These are phyloP conservation scores for Yamadazyma sp. DNA, from an alignment of 805 yeast species.

Conservation along the genomic window DNA sequence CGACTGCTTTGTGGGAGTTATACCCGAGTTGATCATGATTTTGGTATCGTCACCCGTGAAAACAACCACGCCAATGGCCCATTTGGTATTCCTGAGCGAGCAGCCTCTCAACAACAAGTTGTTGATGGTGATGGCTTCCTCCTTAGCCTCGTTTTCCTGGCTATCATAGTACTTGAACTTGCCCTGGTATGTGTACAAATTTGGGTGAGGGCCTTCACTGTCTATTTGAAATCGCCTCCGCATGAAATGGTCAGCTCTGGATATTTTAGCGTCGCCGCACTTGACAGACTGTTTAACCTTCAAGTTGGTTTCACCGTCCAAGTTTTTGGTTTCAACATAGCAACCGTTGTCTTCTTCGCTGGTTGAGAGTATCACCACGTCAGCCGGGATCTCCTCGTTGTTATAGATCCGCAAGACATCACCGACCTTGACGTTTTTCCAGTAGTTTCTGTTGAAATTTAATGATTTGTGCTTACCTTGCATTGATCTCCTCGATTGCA, in stretches of 20 bases:
- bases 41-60: conserved; percentile 81
- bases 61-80: conserved; percentile 76
- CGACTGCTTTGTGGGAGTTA: conserved; percentile 75
- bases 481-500: conserved; percentile 14
- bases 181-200: conserved; percentile 75
- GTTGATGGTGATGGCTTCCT: conserved; percentile 69
- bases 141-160: conserved; percentile 19
- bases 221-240: conserved; percentile 63
- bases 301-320: conserved; percentile 57
- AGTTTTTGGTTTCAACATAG: conserved; percentile 53
- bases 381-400: conserved; percentile 80
- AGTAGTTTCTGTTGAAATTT: conserved; percentile 37
- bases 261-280: conserved; percentile 50
- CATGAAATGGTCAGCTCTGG: conserved; percentile 37
- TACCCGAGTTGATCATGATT: conserved; percentile 78
- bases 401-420: conserved; percentile 66
- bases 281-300: conserved; percentile 75
- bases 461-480: conserved; percentile 21
- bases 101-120: conserved; percentile 75
- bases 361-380: conserved; percentile 63
- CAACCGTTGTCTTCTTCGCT: conserved; percentile 70
- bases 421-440: conserved; percentile 79
- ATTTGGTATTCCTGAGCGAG: conserved; percentile 74
- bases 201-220: conserved; percentile 82
- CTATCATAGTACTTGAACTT: conserved; percentile 38